These are phyloP conservation scores for Acorus calamus DNA, from an alignment of 106 monocot species.

Conservation along the genomic window DNA sequence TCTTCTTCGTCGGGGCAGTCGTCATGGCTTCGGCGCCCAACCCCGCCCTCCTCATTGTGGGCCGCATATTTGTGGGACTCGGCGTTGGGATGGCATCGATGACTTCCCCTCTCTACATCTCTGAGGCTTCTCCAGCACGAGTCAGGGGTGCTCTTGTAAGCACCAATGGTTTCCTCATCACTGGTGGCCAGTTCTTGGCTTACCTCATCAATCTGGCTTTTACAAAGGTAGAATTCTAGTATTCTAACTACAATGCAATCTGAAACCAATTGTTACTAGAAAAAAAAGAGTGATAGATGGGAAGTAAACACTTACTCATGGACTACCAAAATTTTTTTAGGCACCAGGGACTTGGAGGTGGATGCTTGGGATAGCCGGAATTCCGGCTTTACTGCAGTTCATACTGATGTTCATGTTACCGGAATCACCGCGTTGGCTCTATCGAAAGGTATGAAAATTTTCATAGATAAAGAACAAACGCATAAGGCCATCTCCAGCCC, in stretches of 20 bases:
- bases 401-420: conserved; percentile 46
- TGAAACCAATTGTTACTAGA: not conserved
- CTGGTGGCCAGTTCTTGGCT: conserved; percentile 80
- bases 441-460: conserved; percentile 34
- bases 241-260: not conserved
- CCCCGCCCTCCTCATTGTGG: conserved; percentile 39
- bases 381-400: conserved; percentile 64
- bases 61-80: conserved; percentile 71
- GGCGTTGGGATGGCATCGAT: conserved; percentile 90
- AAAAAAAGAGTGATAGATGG: no score
- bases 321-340: conserved; percentile 10
- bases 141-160: conserved; percentile 77
- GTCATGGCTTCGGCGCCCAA: conserved; percentile 61
- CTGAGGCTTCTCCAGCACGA: conserved; percentile 70
- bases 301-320: no score
- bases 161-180: conserved; percentile 82
- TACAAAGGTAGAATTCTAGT: conserved; percentile 41
- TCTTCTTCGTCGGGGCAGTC: conserved; percentile 62
- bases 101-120: conserved; percentile 82
- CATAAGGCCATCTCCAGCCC: no score
- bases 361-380: conserved; percentile 80
- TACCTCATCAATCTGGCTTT: conserved; percentile 90
- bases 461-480: not conserved
- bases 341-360: conserved; percentile 84
- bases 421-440: conserved; percentile 91